Percentiles rank a stretch among this genome's conserved stretches.
Conservation (phyloP, 2,329 filamentous ascomycete species). For the Rhynchosporium agropyri region DNA sequence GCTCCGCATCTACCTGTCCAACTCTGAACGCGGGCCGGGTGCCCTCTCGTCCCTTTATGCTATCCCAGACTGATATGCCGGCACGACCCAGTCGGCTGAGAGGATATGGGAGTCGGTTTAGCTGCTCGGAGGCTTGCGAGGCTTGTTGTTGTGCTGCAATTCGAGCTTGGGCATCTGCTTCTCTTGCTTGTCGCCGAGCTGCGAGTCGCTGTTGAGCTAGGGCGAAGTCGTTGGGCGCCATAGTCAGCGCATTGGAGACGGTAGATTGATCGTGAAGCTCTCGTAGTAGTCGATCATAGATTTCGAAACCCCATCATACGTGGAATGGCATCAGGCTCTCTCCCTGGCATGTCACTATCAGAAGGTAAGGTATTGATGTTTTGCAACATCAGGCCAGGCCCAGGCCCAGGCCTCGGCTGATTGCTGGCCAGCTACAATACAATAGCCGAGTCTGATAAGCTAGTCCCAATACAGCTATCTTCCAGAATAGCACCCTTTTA, state of each 20-base stretch:
- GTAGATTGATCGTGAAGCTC: slow-evolving; percentile 34
- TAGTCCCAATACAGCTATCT: neutral
- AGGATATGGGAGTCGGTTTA: slow-evolving; percentile 63
- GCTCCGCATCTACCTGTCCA: slow-evolving; percentile 92
- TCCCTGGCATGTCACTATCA: neutral
- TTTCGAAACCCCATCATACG: slow-evolving; percentile 36
- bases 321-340: slow-evolving; percentile 8
- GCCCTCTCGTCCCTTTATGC: slow-evolving; percentile 72
- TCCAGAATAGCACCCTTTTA: neutral
- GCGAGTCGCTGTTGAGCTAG: slow-evolving; percentile 86
- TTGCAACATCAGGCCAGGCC: neutral
- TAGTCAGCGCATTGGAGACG: slow-evolving; percentile 34
- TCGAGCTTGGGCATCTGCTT: slow-evolving; percentile 63
- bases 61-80: slow-evolving; percentile 65
- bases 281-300: slow-evolving; percentile 46
- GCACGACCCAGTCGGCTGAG: slow-evolving; percentile 58
- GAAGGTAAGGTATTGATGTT: neutral
- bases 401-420: neutral
- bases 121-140: slow-evolving; percentile 55
- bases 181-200: slow-evolving; percentile 76
- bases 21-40: slow-evolving; percentile 88
- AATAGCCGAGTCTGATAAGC: neutral
- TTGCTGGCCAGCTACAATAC: neutral
- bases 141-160: slow-evolving; percentile 54
- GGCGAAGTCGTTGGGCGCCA: slow-evolving; percentile 61